Evolutionary conservation across 495 filamentous ascomycete genomes (phyloP), one percentile per base, ranked within the genome.

Genomic region (Pyrenopolyporus hunteri): DNA sequence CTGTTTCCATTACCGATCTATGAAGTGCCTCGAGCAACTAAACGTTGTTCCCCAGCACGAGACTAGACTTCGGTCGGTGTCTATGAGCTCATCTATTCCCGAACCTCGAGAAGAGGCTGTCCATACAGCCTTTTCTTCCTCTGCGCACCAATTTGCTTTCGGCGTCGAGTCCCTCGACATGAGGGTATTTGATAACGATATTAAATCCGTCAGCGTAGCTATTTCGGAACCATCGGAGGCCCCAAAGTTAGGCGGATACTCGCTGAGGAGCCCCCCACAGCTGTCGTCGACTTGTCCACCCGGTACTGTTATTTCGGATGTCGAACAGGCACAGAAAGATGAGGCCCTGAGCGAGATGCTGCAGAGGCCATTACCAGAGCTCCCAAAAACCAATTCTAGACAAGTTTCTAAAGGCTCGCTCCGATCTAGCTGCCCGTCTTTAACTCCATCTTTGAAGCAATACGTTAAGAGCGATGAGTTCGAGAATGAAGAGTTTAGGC

Each of bases 1-100:
- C 49, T 68, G 72, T 32, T 76, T 82, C 49, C 76, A 83, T 48
- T 84, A 84, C 61, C 73, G 80, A 14, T 76, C 76, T 9, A 75
- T 58, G 59, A 58, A 73, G 45, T 63, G 75, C 36, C 73, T 84
- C 23, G 55, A 73, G 25, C 66, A 75, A 28, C 72, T 79, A 23
- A 78, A 74, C 46, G 64, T 80, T 17, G 64, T 77, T 9, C 66
- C 65, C 3, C 46, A 58, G 11, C 14, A 52, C 1, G 44, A 62
- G 26, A 19, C 36, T 9, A 33, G 42, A 52, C 9, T 19, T 33
- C 44, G 43, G 11, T 35, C 54, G 25, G 17, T 39, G 10, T 40
- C 48, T 19, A 51, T 42, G 10, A 35, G 33, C 3, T 23, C 44
- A 55, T 6, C 28, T 26, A 19, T 17, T 13, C 17, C 32, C 31